Conservation (phyloP, 805 yeast species). For the Metschnikowia santaceciliae region DNA sequence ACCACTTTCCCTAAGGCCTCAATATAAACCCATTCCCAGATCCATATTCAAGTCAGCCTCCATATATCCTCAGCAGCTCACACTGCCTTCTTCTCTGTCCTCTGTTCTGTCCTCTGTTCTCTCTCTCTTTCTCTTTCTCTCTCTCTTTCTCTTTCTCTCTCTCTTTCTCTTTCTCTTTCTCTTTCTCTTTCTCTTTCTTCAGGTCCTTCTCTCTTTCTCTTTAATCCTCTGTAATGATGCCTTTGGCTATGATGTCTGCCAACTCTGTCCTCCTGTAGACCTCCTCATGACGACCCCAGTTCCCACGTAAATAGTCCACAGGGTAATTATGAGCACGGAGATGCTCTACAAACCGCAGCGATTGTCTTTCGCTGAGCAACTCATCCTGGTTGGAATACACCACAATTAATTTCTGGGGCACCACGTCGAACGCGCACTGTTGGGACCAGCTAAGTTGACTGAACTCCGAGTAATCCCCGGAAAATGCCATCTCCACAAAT, state of each 20-base stretch:
- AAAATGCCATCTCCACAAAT: conserved; percentile 61
- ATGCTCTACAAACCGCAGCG: conserved; percentile 34
- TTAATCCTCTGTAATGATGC: neutral
- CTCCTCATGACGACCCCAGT: conserved; percentile 63
- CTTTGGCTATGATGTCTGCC: conserved; percentile 19
- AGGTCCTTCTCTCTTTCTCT: too few relatives aligned
- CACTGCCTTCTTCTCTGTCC: too few relatives aligned
- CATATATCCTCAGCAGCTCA: too few relatives aligned
- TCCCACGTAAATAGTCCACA: conserved; percentile 19
- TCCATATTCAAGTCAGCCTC: too few relatives aligned
- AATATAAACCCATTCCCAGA: too few relatives aligned
- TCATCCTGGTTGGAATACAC: conserved; percentile 69
- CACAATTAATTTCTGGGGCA: conserved; percentile 29
- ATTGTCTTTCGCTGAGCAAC: conserved; percentile 51
- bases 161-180: too few relatives aligned
- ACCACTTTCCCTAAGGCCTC: too few relatives aligned
- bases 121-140: too few relatives aligned
- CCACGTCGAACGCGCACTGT: neutral
- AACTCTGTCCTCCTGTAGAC: conserved; percentile 47
- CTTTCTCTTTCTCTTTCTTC: too few relatives aligned
- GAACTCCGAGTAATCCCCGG: conserved; percentile 21
- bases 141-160: too few relatives aligned
- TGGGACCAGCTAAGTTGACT: conserved; percentile 22
- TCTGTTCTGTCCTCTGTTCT: too few relatives aligned
- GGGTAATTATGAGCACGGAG: conserved; percentile 21